phyloP scores from a whole-genome alignment of 805 yeast genomes.

The Yarrowia deformans region DNA sequence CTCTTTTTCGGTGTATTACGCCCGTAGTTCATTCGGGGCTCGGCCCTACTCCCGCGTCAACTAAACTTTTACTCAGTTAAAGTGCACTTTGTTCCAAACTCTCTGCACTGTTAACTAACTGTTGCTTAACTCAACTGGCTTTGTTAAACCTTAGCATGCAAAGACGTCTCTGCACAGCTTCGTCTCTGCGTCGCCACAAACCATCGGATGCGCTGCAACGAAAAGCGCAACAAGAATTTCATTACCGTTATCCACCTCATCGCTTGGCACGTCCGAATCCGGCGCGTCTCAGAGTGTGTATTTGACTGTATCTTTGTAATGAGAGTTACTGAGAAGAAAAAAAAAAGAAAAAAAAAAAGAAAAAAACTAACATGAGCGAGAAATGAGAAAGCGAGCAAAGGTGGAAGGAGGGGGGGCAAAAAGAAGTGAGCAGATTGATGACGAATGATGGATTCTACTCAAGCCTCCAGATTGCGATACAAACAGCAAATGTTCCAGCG shows the following conservation, averaged over 20 bases:
- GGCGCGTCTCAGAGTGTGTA: background rate
- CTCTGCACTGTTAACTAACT: slow-evolving; percentile 8
- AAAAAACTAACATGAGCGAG: no score
- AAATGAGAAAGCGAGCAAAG: no score
- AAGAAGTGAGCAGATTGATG: no score
- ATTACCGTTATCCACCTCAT: slow-evolving; percentile 7
- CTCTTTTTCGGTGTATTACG: slow-evolving; percentile 1
- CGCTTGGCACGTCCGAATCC: slow-evolving; percentile 18
- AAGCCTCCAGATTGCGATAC: no score
- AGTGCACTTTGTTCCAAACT: slow-evolving; percentile 24
- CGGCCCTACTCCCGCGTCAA: slow-evolving; percentile 10
- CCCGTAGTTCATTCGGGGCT: background rate
- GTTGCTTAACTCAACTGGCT: background rate
- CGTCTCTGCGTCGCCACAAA: background rate
- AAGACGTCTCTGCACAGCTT: background rate
- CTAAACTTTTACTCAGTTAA: background rate
- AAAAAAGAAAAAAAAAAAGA: no score
- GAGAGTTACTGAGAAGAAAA: background rate
- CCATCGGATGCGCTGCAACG: background rate
- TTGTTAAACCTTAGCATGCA: slow-evolving; percentile 12
- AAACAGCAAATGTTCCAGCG: no score
- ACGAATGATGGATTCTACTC: no score
- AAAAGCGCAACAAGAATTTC: background rate
- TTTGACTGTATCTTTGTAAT: background rate
- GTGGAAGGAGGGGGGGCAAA: no score